Conservation (phyloP, 805 yeast species). For the Saturnispora sekii region DNA sequence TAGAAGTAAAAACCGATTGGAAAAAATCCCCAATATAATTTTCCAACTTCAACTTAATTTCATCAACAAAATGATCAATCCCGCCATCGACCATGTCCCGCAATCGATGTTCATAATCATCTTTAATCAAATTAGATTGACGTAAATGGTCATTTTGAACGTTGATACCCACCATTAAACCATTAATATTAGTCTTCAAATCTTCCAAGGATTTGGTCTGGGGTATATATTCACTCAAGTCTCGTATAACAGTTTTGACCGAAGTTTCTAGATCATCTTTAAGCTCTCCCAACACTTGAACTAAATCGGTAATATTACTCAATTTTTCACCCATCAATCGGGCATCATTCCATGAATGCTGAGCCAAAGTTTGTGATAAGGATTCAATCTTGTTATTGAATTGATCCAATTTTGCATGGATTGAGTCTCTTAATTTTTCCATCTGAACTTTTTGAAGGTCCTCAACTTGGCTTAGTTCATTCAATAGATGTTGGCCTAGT, state of each 20-base stretch:
- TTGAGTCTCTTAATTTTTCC: too few species aligned
- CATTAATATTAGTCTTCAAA: not conserved
- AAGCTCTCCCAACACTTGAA: not conserved
- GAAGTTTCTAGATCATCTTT: not conserved
- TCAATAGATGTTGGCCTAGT: constrained; percentile 2
- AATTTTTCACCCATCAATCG: not conserved
- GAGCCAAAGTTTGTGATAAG: too few species aligned
- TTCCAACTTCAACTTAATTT: too few species aligned
- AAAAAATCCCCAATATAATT: not conserved
- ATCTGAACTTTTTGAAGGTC: not conserved
- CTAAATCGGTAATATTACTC: not conserved
- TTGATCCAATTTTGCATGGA: too few species aligned
- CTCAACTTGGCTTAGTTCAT: not conserved
- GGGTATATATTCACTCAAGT: too few species aligned
- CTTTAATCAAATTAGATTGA: not conserved
- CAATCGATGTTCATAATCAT: not conserved
- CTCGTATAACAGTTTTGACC: not conserved
- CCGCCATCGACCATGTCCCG: not conserved
- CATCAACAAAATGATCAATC: too few species aligned
- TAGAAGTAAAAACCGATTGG: not conserved
- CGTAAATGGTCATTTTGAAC: not conserved
- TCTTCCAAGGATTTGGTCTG: too few species aligned
- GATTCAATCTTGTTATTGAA: too few species aligned
- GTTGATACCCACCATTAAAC: not conserved
- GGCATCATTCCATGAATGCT: too few species aligned